Percentiles rank a stretch among this genome's conserved stretches.
phyloP scores from a whole-genome alignment of 331 rosid genomes.

The Saraca asoca region DNA sequence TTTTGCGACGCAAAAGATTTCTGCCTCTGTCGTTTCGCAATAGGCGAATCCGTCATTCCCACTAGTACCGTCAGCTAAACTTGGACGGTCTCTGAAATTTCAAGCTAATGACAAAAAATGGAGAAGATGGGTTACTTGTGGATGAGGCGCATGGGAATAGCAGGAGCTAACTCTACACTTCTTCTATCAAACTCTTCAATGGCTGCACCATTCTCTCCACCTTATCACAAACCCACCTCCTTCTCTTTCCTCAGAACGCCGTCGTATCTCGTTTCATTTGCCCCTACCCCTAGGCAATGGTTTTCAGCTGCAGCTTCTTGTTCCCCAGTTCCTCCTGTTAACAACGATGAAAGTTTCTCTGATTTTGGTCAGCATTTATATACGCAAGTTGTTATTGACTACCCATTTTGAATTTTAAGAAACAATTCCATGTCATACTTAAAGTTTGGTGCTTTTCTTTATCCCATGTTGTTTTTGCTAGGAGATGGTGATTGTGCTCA shows the following conservation, averaged over 20 bases:
- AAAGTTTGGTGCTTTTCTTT: neutral
- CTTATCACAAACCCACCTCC: slow-evolving; percentile 31
- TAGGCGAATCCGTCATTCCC: too few relatives aligned
- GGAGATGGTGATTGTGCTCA: slow-evolving; percentile 33
- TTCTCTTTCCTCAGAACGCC: slow-evolving; percentile 32
- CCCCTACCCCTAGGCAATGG: slow-evolving; percentile 40
- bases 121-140: slow-evolving; percentile 18
- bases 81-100: too few relatives aligned
- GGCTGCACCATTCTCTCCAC: slow-evolving; percentile 23
- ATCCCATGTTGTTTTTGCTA: slow-evolving; percentile 12
- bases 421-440: neutral
- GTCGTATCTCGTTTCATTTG: slow-evolving; percentile 24
- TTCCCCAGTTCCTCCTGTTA: slow-evolving; percentile 30
- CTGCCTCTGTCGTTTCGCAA: too few relatives aligned
- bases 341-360: slow-evolving; percentile 35
- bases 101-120: too few relatives aligned
- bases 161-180: slow-evolving; percentile 28
- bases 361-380: slow-evolving; percentile 40
- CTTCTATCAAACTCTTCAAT: slow-evolving; percentile 30
- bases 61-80: too few relatives aligned
- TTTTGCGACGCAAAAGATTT: too few relatives aligned
- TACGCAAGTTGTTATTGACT: neutral
- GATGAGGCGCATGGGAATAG: slow-evolving; percentile 53
- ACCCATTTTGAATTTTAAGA: neutral
- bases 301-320: slow-evolving; percentile 44